These are phyloP conservation scores for Ogataea chonburiensis DNA, from an alignment of 805 yeast genomes.

Conservation along the genomic window DNA sequence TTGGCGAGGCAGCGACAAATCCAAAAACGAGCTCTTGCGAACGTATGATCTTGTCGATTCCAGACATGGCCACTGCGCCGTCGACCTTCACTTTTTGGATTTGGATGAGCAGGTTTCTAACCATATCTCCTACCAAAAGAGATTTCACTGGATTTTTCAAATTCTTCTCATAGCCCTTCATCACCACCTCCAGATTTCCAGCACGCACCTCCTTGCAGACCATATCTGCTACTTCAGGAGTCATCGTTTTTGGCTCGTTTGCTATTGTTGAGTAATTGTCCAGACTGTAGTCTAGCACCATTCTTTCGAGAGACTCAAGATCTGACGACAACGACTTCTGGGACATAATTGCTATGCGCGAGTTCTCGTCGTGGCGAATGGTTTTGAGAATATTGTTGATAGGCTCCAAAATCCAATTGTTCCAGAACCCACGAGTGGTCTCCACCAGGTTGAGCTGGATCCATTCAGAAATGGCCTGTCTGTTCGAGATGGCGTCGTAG, in stretches of 20 bases:
- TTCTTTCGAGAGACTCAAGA: slow-evolving; percentile 75
- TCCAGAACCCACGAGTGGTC: slow-evolving; percentile 64
- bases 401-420: slow-evolving; percentile 85
- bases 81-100: slow-evolving; percentile 96
- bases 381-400: slow-evolving; percentile 68
- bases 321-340: slow-evolving; percentile 79
- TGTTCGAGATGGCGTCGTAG: slow-evolving; percentile 44
- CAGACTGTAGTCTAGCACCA: slow-evolving; percentile 72
- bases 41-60: slow-evolving; percentile 84
- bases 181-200: slow-evolving; percentile 78
- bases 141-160: slow-evolving; percentile 67
- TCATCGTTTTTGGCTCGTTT: slow-evolving; percentile 10
- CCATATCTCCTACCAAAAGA: slow-evolving; percentile 62
- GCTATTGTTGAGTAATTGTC: slow-evolving; percentile 32
- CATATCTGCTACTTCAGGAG: slow-evolving; percentile 18
- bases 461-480: slow-evolving; percentile 57
- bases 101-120: slow-evolving; percentile 80
- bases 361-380: slow-evolving; percentile 77
- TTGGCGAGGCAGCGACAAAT: slow-evolving; percentile 83
- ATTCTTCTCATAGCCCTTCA: slow-evolving; percentile 78
- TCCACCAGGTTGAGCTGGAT: slow-evolving; percentile 55
- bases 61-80: slow-evolving; percentile 84
- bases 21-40: slow-evolving; percentile 96
- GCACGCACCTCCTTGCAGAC: slow-evolving; percentile 51
- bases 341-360: slow-evolving; percentile 73